These are phyloP conservation scores for Discostella stelligera DNA, from an alignment of 352 stramenopile genomes.

Conservation along the genomic window DNA sequence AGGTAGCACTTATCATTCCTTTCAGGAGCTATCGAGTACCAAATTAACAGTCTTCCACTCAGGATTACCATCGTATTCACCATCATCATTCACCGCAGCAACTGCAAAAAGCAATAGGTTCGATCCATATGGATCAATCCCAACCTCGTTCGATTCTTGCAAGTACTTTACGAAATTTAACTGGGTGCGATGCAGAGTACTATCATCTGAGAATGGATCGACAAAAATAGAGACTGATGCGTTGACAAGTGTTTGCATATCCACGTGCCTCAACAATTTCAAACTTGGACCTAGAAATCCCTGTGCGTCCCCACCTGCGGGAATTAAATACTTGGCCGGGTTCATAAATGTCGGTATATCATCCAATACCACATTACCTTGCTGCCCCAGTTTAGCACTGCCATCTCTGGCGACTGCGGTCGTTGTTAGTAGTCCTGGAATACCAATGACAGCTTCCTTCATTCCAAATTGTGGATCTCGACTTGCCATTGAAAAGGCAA, in stretches of 20 bases:
- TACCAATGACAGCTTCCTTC: conserved; percentile 53
- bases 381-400: conserved; percentile 17
- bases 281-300: conserved; percentile 45
- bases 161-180: conserved; percentile 47
- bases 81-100: conserved; percentile 19
- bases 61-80: conserved; percentile 43
- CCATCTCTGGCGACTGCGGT: conserved; percentile 15
- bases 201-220: not conserved
- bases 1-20: conserved; percentile 11
- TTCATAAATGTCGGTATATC: conserved; percentile 26
- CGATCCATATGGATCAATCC: conserved; percentile 35
- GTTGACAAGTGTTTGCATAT: conserved; percentile 48
- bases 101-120: conserved; percentile 53
- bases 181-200: conserved; percentile 12
- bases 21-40: conserved; percentile 18
- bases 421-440: conserved; percentile 29
- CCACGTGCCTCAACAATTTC: conserved; percentile 8
- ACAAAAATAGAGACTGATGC: conserved; percentile 15
- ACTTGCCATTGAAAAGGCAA: conserved; percentile 38
- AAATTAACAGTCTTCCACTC: conserved; percentile 43
- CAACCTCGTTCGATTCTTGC: conserved; percentile 43
- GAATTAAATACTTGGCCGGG: conserved; percentile 51
- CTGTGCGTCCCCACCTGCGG: conserved; percentile 25
- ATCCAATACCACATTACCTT: conserved; percentile 1
- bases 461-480: conserved; percentile 43